Evolutionary conservation across 2,329 filamentous ascomycete species (phyloP).

Genomic region (Dothistroma septosporum): DNA sequence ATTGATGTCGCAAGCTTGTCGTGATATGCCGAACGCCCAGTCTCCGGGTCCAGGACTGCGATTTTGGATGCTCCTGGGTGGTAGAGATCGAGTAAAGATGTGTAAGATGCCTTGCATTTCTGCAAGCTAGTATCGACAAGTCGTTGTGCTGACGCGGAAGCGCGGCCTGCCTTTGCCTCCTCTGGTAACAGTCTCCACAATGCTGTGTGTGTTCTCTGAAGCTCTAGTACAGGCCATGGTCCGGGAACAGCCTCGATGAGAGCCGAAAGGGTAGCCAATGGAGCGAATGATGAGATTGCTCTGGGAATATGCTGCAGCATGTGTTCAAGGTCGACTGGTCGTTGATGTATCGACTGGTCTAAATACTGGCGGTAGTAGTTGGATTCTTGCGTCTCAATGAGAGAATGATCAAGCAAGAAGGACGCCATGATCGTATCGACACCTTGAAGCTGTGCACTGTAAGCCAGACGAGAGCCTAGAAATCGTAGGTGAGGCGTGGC

Average conservation of each 20-base stretch:
- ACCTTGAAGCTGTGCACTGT: neutral
- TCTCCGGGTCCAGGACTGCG: conserved; percentile 32
- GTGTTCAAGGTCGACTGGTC: conserved; percentile 1
- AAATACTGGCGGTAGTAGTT: conserved; percentile 10
- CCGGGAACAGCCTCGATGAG: conserved; percentile 23
- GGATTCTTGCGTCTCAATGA: conserved; percentile 12
- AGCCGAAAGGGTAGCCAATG: conserved; percentile 26
- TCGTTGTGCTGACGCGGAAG: conserved; percentile 12
- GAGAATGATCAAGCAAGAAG: conserved; percentile 10
- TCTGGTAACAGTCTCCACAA: conserved; percentile 40
- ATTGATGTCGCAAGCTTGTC: conserved; percentile 26
- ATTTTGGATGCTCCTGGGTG: conserved; percentile 21
- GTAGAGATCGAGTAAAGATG: conserved; percentile 28
- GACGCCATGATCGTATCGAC: conserved; percentile 13
- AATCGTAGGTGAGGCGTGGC: neutral
- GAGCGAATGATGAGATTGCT: conserved; percentile 22
- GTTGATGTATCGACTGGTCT: conserved; percentile 4
- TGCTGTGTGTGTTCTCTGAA: conserved; percentile 35
- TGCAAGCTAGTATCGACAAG: conserved; percentile 22
- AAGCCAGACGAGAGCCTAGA: neutral
- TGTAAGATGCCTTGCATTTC: conserved; percentile 30
- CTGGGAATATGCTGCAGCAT: conserved; percentile 23
- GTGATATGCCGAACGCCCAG: conserved; percentile 26
- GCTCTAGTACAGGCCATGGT: conserved; percentile 30
- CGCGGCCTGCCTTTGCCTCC: conserved; percentile 31